Evolutionary conservation across 2,329 filamentous ascomycete species (phyloP).

Genomic region (Colletotrichum costaricense): DNA sequence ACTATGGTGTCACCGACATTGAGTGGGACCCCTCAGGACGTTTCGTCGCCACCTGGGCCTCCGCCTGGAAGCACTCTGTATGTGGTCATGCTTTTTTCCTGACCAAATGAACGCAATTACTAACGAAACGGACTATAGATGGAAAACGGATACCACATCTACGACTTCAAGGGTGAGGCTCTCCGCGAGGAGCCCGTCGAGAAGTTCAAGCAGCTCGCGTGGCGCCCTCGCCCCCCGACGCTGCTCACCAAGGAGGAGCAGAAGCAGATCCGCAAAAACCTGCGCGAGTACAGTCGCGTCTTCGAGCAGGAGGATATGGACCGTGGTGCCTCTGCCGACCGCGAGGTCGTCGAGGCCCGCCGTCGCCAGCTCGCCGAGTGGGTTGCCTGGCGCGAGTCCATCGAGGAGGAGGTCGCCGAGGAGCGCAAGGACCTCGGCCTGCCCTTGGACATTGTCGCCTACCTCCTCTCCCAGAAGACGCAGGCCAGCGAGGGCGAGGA

Average conservation of each 20-base stretch:
- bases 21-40: slow-evolving; percentile 98
- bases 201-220: slow-evolving; percentile 97
- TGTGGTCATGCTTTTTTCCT: slow-evolving; percentile 51
- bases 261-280: slow-evolving; percentile 97
- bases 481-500: slow-evolving; percentile 73
- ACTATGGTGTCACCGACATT: slow-evolving; percentile 97
- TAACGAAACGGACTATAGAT: slow-evolving; percentile 69
- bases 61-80: slow-evolving; percentile 95
- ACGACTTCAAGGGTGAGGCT: slow-evolving; percentile 92
- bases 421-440: slow-evolving; percentile 78
- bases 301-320: slow-evolving; percentile 97
- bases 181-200: slow-evolving; percentile 93
- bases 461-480: slow-evolving; percentile 66
- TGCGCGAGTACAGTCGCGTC: slow-evolving; percentile 92
- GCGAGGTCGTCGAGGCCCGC: slow-evolving; percentile 90
- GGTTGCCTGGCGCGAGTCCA: slow-evolving; percentile 82
- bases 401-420: slow-evolving; percentile 77
- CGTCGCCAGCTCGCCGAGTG: slow-evolving; percentile 88
- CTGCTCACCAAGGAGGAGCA: slow-evolving; percentile 97
- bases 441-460: slow-evolving; percentile 72
- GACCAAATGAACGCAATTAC: background rate
- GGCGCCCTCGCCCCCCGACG: slow-evolving; percentile 92
- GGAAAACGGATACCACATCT: slow-evolving; percentile 99
- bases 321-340: slow-evolving; percentile 92
- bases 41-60: slow-evolving; percentile 93